These are phyloP conservation scores for Hypomyces rosellus DNA, from an alignment of 2,329 filamentous ascomycete species.

Conservation along the genomic window DNA sequence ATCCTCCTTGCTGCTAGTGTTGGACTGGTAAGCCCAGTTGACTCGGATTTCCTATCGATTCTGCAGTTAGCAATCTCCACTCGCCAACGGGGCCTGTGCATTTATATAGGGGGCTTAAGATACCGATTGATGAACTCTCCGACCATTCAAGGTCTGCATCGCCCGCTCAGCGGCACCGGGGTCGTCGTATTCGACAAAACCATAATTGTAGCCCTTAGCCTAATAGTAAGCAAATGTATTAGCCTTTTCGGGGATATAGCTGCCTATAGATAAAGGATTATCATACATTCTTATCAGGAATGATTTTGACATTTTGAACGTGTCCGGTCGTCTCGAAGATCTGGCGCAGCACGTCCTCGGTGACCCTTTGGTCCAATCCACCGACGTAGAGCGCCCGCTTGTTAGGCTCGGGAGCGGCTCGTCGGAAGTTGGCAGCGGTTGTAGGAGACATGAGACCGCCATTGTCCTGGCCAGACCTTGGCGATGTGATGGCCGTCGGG, in stretches of 20 bases:
- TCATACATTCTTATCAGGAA: conserved; percentile 98
- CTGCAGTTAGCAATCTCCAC: background rate
- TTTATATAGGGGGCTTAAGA: background rate
- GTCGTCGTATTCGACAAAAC: conserved; percentile 98
- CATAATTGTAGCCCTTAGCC: conserved; percentile 97
- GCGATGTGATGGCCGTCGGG: conserved; percentile 84
- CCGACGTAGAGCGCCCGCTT: conserved; percentile 96
- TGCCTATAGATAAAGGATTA: background rate
- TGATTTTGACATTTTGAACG: conserved; percentile 98
- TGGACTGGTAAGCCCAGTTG: conserved; percentile 99
- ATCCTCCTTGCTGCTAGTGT: conserved; percentile 89
- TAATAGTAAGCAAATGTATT: conserved; percentile 33
- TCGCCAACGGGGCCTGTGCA: background rate
- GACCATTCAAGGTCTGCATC: conserved; percentile 94
- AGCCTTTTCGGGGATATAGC: background rate
- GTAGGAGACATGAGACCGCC: conserved; percentile 76
- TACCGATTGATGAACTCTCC: conserved; percentile 92
- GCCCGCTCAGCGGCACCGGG: conserved; percentile 92
- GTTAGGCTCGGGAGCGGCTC: conserved; percentile 94
- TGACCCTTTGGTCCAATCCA: conserved; percentile 88
- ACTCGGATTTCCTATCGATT: conserved; percentile 81
- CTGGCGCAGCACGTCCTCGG: conserved; percentile 91
- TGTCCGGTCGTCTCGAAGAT: conserved; percentile 99
- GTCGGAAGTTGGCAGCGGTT: conserved; percentile 74
- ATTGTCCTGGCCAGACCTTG: conserved; percentile 62